Evolutionary conservation across 345 rosid genomes (phyloP).

Genomic region (Anastatica hierochuntica): DNA sequence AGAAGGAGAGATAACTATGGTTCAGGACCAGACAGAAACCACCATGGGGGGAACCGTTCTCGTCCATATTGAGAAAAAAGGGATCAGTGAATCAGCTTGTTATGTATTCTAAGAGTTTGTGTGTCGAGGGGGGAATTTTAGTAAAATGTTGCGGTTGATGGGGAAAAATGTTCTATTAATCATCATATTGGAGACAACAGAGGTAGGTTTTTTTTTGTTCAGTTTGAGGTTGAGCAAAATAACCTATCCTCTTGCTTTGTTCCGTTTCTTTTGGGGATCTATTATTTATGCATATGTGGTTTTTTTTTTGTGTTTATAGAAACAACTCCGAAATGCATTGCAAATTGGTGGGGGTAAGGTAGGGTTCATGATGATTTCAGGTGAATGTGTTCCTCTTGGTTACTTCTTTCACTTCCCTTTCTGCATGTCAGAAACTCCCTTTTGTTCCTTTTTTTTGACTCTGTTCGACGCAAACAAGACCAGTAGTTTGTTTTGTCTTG

Average conservation of each 20-base stretch:
- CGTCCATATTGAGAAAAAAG: slow-evolving; percentile 65
- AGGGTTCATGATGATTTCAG: slow-evolving; percentile 25
- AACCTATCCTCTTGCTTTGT: not conserved
- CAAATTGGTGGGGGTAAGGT: slow-evolving; percentile 23
- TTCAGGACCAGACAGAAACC: slow-evolving; percentile 83
- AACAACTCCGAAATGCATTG: slow-evolving; percentile 21
- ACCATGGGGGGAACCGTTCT: slow-evolving; percentile 80
- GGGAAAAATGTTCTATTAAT: slow-evolving; percentile 22
- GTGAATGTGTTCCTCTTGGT: slow-evolving; percentile 22
- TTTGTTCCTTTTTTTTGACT: not conserved
- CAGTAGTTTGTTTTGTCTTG: not conserved
- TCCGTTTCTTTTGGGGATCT: slow-evolving; percentile 14
- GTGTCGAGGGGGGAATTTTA: slow-evolving; percentile 11
- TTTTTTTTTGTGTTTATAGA: slow-evolving; percentile 18
- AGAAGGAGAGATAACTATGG: slow-evolving; percentile 72
- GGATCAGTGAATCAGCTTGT: slow-evolving; percentile 7
- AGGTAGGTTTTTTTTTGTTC: slow-evolving; percentile 30
- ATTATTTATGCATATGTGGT: not conserved
- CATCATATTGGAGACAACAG: slow-evolving; percentile 18
- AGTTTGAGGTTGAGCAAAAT: slow-evolving; percentile 12
- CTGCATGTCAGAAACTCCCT: not conserved
- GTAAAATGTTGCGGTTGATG: no score
- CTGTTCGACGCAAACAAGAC: slow-evolving; percentile 1
- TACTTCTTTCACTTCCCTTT: slow-evolving; percentile 2
- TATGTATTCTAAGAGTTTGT: slow-evolving; percentile 21